Base-by-base conservation (phyloP, 1,139 yeast genomes). In the Geotrichum histeridarum region DNA sequence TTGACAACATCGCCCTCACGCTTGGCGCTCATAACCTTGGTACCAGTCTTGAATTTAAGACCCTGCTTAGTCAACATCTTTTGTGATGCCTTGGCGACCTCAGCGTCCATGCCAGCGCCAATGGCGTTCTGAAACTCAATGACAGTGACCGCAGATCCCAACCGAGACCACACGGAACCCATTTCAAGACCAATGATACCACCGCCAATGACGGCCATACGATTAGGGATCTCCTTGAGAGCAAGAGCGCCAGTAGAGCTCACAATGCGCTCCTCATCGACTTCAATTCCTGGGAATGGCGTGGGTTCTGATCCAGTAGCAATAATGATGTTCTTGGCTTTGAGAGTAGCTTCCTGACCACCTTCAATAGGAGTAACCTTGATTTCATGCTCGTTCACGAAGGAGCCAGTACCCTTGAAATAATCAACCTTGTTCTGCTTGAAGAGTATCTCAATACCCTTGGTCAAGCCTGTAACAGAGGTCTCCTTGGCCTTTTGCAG, bases 291-390 rank as follows among this genome's bases (percentile, higher is more conserved):
- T 65, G 99, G 99, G 93, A 94, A 94, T 54, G 99, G 97, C 49
- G 97, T 86, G 60, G 93, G 91, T 75, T 94, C 99, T 42, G 98
- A 91, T 60, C 99, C 99, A 49, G 99, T 94, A 64, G 99, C 99
- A 70, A 94, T 83, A 70, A 93, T 87, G 71, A 91, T 78, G 76
- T 93, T 84, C 70, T 89, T 87, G 60, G 96, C 95, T 65, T 81
- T 82, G 58, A 93, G 73, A 32, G 73, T 70, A 48, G 82, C 76
- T 58, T 80, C 81, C 69, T 84, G 89, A 59, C 84, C 77, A 55
- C 95, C 97, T 64, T 90, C 96, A 61, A 84, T 81, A 61, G 96
- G 96, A 62, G 81, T 84, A 60, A 94, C 93, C 69, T 81, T 79
- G 60, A 94, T 71, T 64, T 78, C 82, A 71, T 86, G 79, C 70